phyloP scores from a whole-genome alignment of 768 basidiomycete species.

The Phylloporus scabripes region DNA sequence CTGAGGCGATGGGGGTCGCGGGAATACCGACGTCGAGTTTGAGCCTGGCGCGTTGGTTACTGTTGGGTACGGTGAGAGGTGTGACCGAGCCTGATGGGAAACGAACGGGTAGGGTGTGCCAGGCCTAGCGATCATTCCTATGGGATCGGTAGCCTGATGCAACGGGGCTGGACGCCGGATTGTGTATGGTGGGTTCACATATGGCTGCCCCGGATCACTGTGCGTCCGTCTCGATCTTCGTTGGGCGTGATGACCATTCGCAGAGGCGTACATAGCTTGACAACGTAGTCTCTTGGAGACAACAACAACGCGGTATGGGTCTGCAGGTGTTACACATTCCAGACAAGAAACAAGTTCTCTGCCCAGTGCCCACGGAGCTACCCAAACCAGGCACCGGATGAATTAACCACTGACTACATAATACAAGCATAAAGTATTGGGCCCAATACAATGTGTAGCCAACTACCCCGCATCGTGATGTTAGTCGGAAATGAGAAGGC shows the following conservation, averaged over 20 bases:
- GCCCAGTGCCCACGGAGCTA: neutral
- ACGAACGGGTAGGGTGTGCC: conserved; percentile 11
- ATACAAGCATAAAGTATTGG: too few relatives aligned
- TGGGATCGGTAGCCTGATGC: conserved; percentile 19
- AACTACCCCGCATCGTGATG: conserved; percentile 30
- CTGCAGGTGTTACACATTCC: neutral
- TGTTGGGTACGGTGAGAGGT: conserved; percentile 5
- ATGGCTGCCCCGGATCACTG: conserved; percentile 23
- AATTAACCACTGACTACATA: neutral
- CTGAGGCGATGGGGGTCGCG: conserved; percentile 15
- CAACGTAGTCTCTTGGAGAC: neutral
- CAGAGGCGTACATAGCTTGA: conserved; percentile 13
- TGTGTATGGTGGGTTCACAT: conserved; percentile 21
- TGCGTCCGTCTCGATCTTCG: conserved; percentile 11
- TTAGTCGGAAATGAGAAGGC: conserved; percentile 36
- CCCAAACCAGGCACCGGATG: neutral
- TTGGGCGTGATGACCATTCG: conserved; percentile 5
- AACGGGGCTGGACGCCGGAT: conserved; percentile 23
- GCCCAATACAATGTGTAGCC: neutral
- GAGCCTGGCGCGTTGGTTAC: conserved; percentile 6
- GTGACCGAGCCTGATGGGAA: conserved; percentile 1
- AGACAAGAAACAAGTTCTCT: neutral
- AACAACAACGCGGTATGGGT: neutral
- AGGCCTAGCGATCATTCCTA: neutral
- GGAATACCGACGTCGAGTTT: conserved; percentile 13